Percentiles rank a stretch among this genome's conserved stretches.
Evolutionary conservation across 306 rosid species (phyloP).

Genomic region (Corylus americana): DNA sequence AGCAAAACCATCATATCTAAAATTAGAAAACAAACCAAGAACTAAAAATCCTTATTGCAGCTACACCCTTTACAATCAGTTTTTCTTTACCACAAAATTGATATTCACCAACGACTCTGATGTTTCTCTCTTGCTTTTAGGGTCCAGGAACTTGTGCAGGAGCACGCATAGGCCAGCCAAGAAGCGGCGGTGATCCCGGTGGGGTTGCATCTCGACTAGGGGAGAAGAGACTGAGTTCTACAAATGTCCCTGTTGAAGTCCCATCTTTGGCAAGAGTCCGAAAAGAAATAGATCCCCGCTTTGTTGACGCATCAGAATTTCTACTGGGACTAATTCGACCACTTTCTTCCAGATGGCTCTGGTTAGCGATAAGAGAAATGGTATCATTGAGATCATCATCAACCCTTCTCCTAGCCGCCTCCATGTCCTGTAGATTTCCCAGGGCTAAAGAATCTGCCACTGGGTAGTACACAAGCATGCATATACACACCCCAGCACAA

Average conservation of each 20-base stretch:
- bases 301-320: slow-evolving; percentile 68
- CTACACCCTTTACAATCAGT: slow-evolving; percentile 92
- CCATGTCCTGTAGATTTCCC: slow-evolving; percentile 79
- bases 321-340: slow-evolving; percentile 60
- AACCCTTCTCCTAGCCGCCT: slow-evolving; percentile 68
- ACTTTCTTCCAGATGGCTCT: slow-evolving; percentile 61
- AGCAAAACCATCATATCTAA: slow-evolving; percentile 60
- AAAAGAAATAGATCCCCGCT: slow-evolving; percentile 88
- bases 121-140: slow-evolving; percentile 40
- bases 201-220: slow-evolving; percentile 70
- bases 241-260: slow-evolving; percentile 69
- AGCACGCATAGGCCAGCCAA: slow-evolving; percentile 84
- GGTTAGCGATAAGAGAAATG: slow-evolving; percentile 79
- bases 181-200: slow-evolving; percentile 80
- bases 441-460: slow-evolving; percentile 89
- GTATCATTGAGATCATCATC: slow-evolving; percentile 64
- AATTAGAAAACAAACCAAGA: slow-evolving; percentile 56
- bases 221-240: slow-evolving; percentile 91
- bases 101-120: slow-evolving; percentile 46
- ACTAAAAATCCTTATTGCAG: slow-evolving; percentile 63
- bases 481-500: slow-evolving; percentile 84
- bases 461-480: slow-evolving; percentile 90
- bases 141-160: slow-evolving; percentile 47
- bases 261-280: slow-evolving; percentile 64
- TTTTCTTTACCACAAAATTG: slow-evolving; percentile 80